These are phyloP conservation scores for Ophiostoma ips DNA, from an alignment of 2,329 filamentous ascomycete species.

Conservation along the genomic window DNA sequence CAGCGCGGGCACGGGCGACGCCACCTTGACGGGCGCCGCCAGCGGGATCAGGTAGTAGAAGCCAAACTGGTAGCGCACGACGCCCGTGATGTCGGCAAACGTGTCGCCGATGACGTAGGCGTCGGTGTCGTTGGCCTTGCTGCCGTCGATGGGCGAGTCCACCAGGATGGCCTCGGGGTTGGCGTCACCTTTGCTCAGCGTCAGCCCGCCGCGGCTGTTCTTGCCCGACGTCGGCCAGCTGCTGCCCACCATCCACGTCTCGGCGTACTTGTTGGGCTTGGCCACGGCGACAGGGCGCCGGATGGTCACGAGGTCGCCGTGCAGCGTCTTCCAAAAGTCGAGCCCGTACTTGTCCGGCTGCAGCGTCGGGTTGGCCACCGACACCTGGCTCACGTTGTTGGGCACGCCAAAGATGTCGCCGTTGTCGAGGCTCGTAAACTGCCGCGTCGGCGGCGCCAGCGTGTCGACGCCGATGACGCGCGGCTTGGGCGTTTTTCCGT, in stretches of 20 bases:
- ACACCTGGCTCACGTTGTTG: conserved; percentile 45
- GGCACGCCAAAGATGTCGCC: conserved; percentile 52
- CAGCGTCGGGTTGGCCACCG: conserved; percentile 44
- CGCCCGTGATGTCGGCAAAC: conserved; percentile 52
- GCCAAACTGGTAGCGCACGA: conserved; percentile 51
- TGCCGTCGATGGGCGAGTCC: conserved; percentile 50
- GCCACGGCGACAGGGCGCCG: conserved; percentile 40
- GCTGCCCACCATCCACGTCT: conserved; percentile 54
- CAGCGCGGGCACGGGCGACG: conserved; percentile 30
- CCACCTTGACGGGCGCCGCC: conserved; percentile 36
- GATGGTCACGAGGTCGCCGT: conserved; percentile 53
- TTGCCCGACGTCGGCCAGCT: conserved; percentile 48
- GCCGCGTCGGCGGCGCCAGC: conserved; percentile 41
- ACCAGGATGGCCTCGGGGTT: conserved; percentile 59
- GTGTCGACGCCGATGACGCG: conserved; percentile 47
- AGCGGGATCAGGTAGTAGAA: conserved; percentile 56
- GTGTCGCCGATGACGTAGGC: conserved; percentile 50
- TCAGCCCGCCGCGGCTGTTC: conserved; percentile 51
- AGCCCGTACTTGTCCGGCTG: conserved; percentile 49
- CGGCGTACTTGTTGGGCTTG: conserved; percentile 49
- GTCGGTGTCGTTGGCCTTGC: conserved; percentile 39
- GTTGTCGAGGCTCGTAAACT: conserved; percentile 48
- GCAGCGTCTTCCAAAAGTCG: conserved; percentile 61
- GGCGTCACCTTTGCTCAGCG: conserved; percentile 45
- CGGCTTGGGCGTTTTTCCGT: conserved; percentile 20